Conservation (phyloP, 306 rosid genomes). For the Arachis hypogaea region DNA sequence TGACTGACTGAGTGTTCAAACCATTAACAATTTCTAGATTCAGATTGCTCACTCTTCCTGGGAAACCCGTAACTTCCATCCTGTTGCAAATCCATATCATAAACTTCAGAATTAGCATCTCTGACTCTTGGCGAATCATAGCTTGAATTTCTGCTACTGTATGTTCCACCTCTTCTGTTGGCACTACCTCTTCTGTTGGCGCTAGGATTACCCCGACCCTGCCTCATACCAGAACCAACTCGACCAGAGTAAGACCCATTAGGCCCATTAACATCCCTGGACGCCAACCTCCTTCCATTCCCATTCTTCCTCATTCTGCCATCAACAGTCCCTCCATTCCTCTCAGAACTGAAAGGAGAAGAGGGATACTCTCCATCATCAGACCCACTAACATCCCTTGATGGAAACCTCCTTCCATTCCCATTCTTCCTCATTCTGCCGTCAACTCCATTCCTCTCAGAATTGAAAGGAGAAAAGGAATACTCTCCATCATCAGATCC, state of each 20-base stretch:
- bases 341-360: slow-evolving; percentile 22
- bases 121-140: slow-evolving; percentile 41
- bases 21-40: slow-evolving; percentile 16
- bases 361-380: slow-evolving; percentile 39
- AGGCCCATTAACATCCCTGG: slow-evolving; percentile 45
- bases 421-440: slow-evolving; percentile 46
- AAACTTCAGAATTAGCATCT: slow-evolving; percentile 55
- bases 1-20: not conserved
- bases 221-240: slow-evolving; percentile 50
- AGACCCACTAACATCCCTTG: slow-evolving; percentile 33
- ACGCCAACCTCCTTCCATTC: slow-evolving; percentile 42
- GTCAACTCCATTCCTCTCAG: slow-evolving; percentile 37
- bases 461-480: slow-evolving; percentile 34
- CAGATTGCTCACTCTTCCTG: slow-evolving; percentile 42
- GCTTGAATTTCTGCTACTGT: slow-evolving; percentile 27
- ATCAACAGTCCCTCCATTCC: slow-evolving; percentile 35
- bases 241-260: slow-evolving; percentile 41
- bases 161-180: slow-evolving; percentile 33
- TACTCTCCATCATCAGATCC: slow-evolving; percentile 13
- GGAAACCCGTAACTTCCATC: slow-evolving; percentile 70
- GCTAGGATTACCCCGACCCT: slow-evolving; percentile 40
- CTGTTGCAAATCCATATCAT: slow-evolving; percentile 72
- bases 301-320: slow-evolving; percentile 46
- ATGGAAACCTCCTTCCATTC: slow-evolving; percentile 42
- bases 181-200: not conserved